These are phyloP conservation scores for Lactarius sp. DNA, from an alignment of 768 basidiomycete genomes.

Conservation along the genomic window DNA sequence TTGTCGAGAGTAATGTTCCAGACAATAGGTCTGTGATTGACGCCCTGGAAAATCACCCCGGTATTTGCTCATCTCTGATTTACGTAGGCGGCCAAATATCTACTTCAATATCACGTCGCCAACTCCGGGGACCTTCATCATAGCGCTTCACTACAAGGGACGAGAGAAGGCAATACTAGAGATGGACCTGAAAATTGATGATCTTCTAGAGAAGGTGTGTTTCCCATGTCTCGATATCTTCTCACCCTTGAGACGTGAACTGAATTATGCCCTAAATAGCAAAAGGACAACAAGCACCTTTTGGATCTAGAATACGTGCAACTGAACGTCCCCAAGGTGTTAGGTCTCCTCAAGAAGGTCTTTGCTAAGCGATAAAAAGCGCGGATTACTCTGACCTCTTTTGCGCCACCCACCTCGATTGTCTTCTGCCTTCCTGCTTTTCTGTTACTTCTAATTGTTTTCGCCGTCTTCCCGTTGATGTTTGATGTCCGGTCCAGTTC, in stretches of 20 bases:
- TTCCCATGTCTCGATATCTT: not conserved
- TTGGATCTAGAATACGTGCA: slow-evolving; percentile 98
- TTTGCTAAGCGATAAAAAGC: slow-evolving; percentile 72
- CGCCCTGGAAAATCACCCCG: slow-evolving; percentile 4
- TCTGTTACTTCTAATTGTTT: slow-evolving; percentile 14
- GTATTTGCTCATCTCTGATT: slow-evolving; percentile 18
- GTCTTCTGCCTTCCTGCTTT: slow-evolving; percentile 11
- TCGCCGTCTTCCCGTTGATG: slow-evolving; percentile 4
- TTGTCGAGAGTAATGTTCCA: slow-evolving; percentile 98
- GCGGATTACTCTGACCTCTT: not conserved
- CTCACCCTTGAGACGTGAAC: not conserved
- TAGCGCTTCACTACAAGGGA: slow-evolving; percentile 97
- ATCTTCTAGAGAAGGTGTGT: slow-evolving; percentile 90
- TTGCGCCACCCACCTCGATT: slow-evolving; percentile 13
- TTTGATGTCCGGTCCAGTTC: slow-evolving; percentile 13
- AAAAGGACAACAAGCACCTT: slow-evolving; percentile 98
- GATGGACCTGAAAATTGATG: slow-evolving; percentile 99
- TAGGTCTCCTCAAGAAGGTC: slow-evolving; percentile 89
- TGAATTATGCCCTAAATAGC: slow-evolving; percentile 43
- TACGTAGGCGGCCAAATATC: slow-evolving; percentile 83
- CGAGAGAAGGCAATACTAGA: slow-evolving; percentile 98
- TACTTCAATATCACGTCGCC: slow-evolving; percentile 99
- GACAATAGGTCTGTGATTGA: slow-evolving; percentile 75
- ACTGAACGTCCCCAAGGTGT: slow-evolving; percentile 91
- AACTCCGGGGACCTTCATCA: slow-evolving; percentile 97